These are phyloP conservation scores for Globisporangium nagaii DNA, from an alignment of 352 stramenopile genomes.

Conservation along the genomic window DNA sequence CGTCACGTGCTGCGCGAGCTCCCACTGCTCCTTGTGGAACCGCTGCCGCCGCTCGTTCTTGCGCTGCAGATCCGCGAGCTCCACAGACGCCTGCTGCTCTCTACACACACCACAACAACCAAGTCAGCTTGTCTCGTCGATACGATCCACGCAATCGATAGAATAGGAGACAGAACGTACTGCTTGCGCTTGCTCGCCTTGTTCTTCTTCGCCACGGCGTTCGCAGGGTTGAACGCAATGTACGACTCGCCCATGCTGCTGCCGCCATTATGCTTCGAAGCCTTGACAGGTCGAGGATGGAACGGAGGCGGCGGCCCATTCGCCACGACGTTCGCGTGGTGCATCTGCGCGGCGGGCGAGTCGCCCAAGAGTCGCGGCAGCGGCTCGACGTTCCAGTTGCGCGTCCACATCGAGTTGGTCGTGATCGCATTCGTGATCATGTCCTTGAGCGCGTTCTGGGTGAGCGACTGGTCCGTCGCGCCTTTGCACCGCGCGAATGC, in stretches of 20 bases:
- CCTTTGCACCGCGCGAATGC: slow-evolving; percentile 78
- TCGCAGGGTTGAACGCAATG: slow-evolving; percentile 41
- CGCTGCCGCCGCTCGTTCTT: slow-evolving; percentile 73
- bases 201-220: slow-evolving; percentile 32
- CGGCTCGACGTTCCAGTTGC: slow-evolving; percentile 74
- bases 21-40: slow-evolving; percentile 69
- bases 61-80: slow-evolving; percentile 43
- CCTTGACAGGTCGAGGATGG: slow-evolving; percentile 4
- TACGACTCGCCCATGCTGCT: slow-evolving; percentile 20
- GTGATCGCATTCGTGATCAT: slow-evolving; percentile 83
- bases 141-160: neutral
- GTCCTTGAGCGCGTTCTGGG: slow-evolving; percentile 76
- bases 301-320: neutral
- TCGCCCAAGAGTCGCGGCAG: slow-evolving; percentile 67
- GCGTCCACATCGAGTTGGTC: slow-evolving; percentile 79
- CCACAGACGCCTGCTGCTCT: slow-evolving; percentile 16
- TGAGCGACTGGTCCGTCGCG: slow-evolving; percentile 65
- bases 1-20: slow-evolving; percentile 55
- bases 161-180: slow-evolving; percentile 17
- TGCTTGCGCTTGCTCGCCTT: slow-evolving; percentile 55
- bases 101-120: neutral
- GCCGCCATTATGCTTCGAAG: neutral
- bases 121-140: neutral
- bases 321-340: slow-evolving; percentile 2
- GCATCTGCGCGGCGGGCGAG: slow-evolving; percentile 16